Base-by-base conservation (phyloP, 768 basidiomycete genomes). In the Porphyrellus cyaneotinctus region DNA sequence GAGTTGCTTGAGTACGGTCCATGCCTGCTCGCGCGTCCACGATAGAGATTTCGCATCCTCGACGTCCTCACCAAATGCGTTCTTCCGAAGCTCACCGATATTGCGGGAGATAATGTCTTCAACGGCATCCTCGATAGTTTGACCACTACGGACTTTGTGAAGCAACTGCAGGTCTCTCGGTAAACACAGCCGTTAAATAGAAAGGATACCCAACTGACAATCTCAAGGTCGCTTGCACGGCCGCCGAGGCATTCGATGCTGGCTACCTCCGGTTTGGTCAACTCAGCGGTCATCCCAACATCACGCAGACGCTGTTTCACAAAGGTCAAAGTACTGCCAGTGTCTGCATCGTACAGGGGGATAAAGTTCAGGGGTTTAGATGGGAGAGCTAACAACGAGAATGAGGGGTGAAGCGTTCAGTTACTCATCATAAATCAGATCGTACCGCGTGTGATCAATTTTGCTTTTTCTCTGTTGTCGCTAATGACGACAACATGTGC, bases 401-500 rank as follows among this genome's bases (percentile, higher is more conserved):
- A 48, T 30, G 45, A 43, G 28, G 13, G 37, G 35, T 35, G 14
- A 51, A 10, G 22, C 20, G 14, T 38, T 46, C n/a, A n/a, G 5
- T 18, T 3, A 31, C 22, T 22, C 3, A 11, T n/a, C 20, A 23
- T 31, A 35, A 3, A 22, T 36, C 30, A 20, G 11, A 28, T 41
- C 57, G 17, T 60, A 88, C 91, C 87, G 76, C 87, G 88, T 0
- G 91, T 83, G 8, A 98, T 72, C n/a, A 80, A 75, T 65, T 92
- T 97, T 1, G 83, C 76, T 52, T 95, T 88, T 61, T 93, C 92
- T 24, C 88, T 81, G 59, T 92, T 93, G 65, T 98, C 91, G 60
- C 91, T 91, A 39, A 94, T 73, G 31, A 98, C 83, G 43, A 99
- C 75, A 42, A 97, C 92, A 69, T 98, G 95, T 0, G 95, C 95